Base-by-base conservation (phyloP, 352 stramenopile species). In the Globisporangium emineosum region DNA sequence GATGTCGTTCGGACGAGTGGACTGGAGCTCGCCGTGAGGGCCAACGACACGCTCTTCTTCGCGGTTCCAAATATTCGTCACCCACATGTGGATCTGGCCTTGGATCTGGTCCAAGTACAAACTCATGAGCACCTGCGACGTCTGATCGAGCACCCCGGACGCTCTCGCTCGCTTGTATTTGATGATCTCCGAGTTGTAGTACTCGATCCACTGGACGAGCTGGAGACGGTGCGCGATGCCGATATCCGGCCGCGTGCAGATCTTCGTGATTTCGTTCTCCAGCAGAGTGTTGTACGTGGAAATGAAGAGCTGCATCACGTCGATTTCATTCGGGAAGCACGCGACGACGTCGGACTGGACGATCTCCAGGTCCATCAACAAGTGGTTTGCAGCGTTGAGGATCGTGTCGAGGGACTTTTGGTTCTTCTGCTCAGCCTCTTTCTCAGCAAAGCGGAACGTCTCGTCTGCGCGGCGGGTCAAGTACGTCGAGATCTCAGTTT, bases 151-250 rank as follows among this genome's bases (percentile, higher is more conserved):
- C 6, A 93, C 75, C 4, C 79, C 76, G 6, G 86, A 95, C 1
- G 83, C 77, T 6, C 80, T 72, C 0, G 83, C 83, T 8, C 84
- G 79, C 56, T 89, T 91, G 77, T 91, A 93, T 66, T 91, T 93
- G 70, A 88, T 79, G 29, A 95, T 88, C 69, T 95, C 84, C 0
- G 73, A 71, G 69, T 95, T 95, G 74, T 93, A 95, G 65, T 93
- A 93, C 52, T 95, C 86, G 43, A 95, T 93, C 86, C 86, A 95
- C 65, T 95, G 86, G 19, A 95, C 79, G 29, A 95, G 70, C 51
- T 95, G 84, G 5, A 95, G 68, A 0, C 84, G 86, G 35, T 93
- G 79, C 0, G 81, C 81, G 43, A 93, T 86, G 3, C 86, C 79
- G 1, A 93, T 69, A 33, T 93, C 79, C 5, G 78, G 68, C 53